phyloP scores from a whole-genome alignment of 2,329 filamentous ascomycete species.

The Daldinia sp. region DNA sequence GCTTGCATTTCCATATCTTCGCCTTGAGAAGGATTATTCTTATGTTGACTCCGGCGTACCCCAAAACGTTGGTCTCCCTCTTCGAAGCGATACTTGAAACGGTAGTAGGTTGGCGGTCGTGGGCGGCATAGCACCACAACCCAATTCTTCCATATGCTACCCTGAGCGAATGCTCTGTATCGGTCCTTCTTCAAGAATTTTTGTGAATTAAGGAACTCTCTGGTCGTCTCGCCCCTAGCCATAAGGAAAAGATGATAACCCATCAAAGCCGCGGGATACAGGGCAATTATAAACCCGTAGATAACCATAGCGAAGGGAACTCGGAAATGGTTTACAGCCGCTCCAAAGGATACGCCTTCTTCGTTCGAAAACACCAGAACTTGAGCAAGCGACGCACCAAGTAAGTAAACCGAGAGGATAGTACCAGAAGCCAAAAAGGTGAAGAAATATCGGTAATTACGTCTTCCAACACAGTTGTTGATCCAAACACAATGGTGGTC shows the following conservation, averaged over 20 bases:
- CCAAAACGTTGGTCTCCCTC: conserved; percentile 88
- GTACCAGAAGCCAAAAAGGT: conserved; percentile 85
- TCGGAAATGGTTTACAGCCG: conserved; percentile 74
- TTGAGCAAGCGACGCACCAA: conserved; percentile 82
- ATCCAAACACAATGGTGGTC: conserved; percentile 99
- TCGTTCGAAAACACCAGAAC: conserved; percentile 74
- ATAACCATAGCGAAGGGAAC: conserved; percentile 90
- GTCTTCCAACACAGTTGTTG: conserved; percentile 95
- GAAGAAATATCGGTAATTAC: conserved; percentile 99
- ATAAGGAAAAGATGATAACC: conserved; percentile 93
- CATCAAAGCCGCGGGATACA: conserved; percentile 85
- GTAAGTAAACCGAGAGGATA: conserved; percentile 76
- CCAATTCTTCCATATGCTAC: conserved; percentile 79
- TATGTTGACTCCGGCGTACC: conserved; percentile 59
- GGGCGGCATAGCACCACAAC: conserved; percentile 82
- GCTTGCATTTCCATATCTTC: conserved; percentile 76
- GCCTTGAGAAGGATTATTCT: conserved; percentile 60
- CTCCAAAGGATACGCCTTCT: conserved; percentile 71
- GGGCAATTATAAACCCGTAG: conserved; percentile 76
- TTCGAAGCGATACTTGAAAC: conserved; percentile 80
- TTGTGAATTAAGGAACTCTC: conserved; percentile 94
- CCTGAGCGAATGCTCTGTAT: conserved; percentile 88
- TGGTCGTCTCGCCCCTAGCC: conserved; percentile 89
- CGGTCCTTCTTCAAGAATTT: conserved; percentile 94
- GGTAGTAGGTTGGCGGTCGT: conserved; percentile 85